These are phyloP conservation scores for Gloeopeniophorella convolvens DNA, from an alignment of 768 basidiomycete species.

Conservation along the genomic window DNA sequence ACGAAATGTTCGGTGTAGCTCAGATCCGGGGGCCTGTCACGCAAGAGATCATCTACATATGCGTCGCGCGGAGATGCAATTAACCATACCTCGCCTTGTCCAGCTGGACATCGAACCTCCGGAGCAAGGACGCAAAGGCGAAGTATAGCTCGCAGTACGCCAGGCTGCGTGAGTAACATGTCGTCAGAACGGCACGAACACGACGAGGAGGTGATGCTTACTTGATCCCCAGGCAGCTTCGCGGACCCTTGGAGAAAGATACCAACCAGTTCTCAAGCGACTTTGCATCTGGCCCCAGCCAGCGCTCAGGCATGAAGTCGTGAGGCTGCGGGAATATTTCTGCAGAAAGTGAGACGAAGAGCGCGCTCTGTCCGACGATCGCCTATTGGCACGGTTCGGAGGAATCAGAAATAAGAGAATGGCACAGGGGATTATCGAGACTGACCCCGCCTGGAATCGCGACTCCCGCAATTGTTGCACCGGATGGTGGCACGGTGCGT, in stretches of 20 bases:
- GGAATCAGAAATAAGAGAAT: neutral
- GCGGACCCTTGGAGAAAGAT: conserved; percentile 20
- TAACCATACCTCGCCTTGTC: conserved; percentile 7
- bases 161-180: conserved; percentile 1
- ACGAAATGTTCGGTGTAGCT: conserved; percentile 14
- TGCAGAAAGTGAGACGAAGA: conserved; percentile 13
- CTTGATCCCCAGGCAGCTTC: conserved; percentile 22
- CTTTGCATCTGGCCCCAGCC: conserved; percentile 9
- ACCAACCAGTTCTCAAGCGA: conserved; percentile 16
- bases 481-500: conserved; percentile 8
- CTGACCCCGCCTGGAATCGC: conserved; percentile 12
- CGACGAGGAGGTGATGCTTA: neutral
- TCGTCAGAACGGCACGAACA: neutral
- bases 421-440: too few relatives aligned
- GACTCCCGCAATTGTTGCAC: conserved; percentile 7
- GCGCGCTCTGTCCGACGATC: conserved; percentile 10
- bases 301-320: conserved; percentile 20
- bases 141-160: conserved; percentile 22
- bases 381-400: neutral
- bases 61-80: neutral
- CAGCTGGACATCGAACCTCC: conserved; percentile 21
- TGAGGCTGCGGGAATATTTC: conserved; percentile 16
- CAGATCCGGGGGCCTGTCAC: conserved; percentile 8
- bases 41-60: neutral
- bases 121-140: conserved; percentile 19